These are phyloP conservation scores for Tylopilus sp. DNA, from an alignment of 1,284 basidiomycete genomes.

Conservation along the genomic window DNA sequence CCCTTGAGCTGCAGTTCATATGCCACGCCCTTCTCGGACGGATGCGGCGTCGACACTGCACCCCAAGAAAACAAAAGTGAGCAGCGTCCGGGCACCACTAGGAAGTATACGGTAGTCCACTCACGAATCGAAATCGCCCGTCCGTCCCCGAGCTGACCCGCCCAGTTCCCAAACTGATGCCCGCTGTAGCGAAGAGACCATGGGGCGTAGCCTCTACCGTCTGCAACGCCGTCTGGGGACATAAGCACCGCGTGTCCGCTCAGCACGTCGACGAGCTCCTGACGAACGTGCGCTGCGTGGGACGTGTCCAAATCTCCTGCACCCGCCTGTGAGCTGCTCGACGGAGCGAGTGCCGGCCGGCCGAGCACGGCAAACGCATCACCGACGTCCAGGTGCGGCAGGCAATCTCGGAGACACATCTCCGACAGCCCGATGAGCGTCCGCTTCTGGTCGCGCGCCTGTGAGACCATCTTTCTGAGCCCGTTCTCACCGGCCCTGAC, in stretches of 20 bases:
- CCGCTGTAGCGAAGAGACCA: slow-evolving; percentile 89
- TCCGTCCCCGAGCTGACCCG: slow-evolving; percentile 96
- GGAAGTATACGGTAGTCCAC: slow-evolving; percentile 24
- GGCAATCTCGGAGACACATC: slow-evolving; percentile 64
- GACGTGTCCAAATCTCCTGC: slow-evolving; percentile 12
- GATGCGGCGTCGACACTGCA: slow-evolving; percentile 73
- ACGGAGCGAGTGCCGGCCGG: slow-evolving; percentile 43
- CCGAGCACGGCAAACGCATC: slow-evolving; percentile 70
- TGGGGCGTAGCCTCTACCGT: slow-evolving; percentile 63
- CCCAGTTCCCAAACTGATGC: slow-evolving; percentile 92
- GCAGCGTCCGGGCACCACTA: neutral
- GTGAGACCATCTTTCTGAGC: slow-evolving; percentile 45
- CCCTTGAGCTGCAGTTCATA: slow-evolving; percentile 95
- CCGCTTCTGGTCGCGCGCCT: slow-evolving; percentile 55
- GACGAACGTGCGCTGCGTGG: slow-evolving; percentile 45
- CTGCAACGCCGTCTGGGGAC: slow-evolving; percentile 41
- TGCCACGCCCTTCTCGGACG: slow-evolving; percentile 49
- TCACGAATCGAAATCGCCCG: slow-evolving; percentile 83
- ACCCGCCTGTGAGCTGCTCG: slow-evolving; percentile 29
- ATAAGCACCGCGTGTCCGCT: slow-evolving; percentile 76
- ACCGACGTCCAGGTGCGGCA: slow-evolving; percentile 86
- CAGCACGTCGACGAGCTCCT: slow-evolving; percentile 77
- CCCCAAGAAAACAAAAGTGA: neutral
- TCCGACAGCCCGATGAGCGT: slow-evolving; percentile 70
- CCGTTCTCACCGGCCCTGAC: slow-evolving; percentile 13